Conservation (phyloP, 148 eudicot species). For the Dianthus caryophyllus region DNA sequence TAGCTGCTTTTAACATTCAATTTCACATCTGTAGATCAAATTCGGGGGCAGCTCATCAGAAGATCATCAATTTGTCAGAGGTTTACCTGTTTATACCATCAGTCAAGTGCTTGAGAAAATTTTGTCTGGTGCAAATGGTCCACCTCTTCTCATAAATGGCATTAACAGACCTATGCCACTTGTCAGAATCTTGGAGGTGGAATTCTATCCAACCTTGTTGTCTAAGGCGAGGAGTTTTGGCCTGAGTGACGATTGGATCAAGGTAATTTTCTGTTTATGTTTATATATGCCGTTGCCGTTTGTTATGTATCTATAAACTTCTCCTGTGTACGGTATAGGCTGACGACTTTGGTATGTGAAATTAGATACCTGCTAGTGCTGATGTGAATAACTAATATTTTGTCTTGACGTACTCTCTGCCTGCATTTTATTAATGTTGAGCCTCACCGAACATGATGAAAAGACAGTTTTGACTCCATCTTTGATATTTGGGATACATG, state of each 20-base stretch:
- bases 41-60: conserved; percentile 66
- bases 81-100: conserved; percentile 77
- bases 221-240: conserved; percentile 97
- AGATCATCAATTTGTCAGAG: conserved; percentile 94
- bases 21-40: conserved; percentile 52
- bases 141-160: conserved; percentile 78
- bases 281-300: background rate
- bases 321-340: background rate
- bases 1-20: conserved; percentile 28
- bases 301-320: background rate
- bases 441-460: background rate
- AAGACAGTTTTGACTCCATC: background rate
- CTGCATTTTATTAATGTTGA: background rate
- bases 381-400: background rate
- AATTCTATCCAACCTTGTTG: conserved; percentile 82
- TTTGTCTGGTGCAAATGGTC: conserved; percentile 67
- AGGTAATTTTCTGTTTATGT: conserved; percentile 38
- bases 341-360: background rate
- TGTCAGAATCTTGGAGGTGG: conserved; percentile 81
- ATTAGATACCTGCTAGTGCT: background rate
- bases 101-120: conserved; percentile 80
- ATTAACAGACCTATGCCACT: conserved; percentile 84
- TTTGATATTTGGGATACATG: background rate
- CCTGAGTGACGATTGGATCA: conserved; percentile 74
- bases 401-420: too few relatives aligned